Evolutionary conservation across 2,329 filamentous ascomycete genomes (phyloP).

Genomic region (Nothomitra cinnamomea): DNA sequence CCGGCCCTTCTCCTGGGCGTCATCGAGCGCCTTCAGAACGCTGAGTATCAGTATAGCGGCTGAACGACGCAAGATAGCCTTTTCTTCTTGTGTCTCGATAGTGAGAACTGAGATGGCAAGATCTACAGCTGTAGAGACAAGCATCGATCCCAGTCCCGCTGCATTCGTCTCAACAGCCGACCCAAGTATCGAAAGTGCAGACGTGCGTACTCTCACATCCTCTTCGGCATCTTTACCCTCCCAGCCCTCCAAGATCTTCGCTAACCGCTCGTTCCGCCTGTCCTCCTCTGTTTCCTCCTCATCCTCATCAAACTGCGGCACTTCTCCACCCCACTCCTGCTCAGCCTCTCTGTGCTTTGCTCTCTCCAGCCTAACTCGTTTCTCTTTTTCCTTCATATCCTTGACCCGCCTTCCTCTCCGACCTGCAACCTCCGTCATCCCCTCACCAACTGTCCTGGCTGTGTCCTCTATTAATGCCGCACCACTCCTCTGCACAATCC

Average conservation of each 20-base stretch:
- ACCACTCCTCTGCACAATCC: slow-evolving; percentile 44
- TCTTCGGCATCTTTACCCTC: slow-evolving; percentile 47
- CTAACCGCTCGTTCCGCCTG: slow-evolving; percentile 26
- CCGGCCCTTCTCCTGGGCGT: slow-evolving; percentile 27
- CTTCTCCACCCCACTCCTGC: slow-evolving; percentile 37
- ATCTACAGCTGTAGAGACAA: slow-evolving; percentile 42
- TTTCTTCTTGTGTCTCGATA: slow-evolving; percentile 41
- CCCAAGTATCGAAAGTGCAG: slow-evolving; percentile 49
- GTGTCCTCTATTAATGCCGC: slow-evolving; percentile 37
- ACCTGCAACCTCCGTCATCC: slow-evolving; percentile 45
- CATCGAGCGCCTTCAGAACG: slow-evolving; percentile 42
- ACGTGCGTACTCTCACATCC: slow-evolving; percentile 52
- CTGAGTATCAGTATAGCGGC: slow-evolving; percentile 46
- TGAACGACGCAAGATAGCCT: slow-evolving; percentile 47
- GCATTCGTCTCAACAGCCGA: slow-evolving; percentile 43
- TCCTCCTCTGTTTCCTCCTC: slow-evolving; percentile 7
- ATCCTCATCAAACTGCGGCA: slow-evolving; percentile 29
- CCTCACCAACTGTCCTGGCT: slow-evolving; percentile 36
- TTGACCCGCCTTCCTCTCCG: slow-evolving; percentile 44
- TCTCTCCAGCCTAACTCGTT: slow-evolving; percentile 31
- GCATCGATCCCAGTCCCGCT: slow-evolving; percentile 32
- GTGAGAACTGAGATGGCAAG: slow-evolving; percentile 44
- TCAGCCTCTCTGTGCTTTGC: slow-evolving; percentile 34
- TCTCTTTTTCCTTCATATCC: slow-evolving; percentile 37
- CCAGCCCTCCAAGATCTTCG: slow-evolving; percentile 49